Evolutionary conservation across 768 basidiomycete species (phyloP), one percentile per base, ranked within the genome.

Genomic region (Clavulina sp.): DNA sequence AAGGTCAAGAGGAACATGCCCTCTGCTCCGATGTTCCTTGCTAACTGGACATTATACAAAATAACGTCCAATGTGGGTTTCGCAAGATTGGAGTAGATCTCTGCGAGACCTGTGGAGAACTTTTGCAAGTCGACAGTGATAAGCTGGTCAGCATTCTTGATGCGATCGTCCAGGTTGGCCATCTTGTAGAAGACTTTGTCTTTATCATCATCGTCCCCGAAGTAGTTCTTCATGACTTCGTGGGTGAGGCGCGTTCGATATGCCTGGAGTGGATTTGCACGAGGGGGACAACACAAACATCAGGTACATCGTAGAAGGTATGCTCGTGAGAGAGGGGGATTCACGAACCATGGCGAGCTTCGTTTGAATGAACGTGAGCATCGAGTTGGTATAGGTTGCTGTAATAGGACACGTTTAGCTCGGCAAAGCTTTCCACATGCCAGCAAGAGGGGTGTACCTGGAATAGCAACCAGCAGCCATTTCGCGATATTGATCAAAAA

Each of bases 111-210:
- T 3, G 74, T 75, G 13, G 87, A 86, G 66, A 95, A 97, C 50
- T 81, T 82, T 62, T 92, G 86, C 46, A 96, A 89, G 64, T 97
- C 93, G 53, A 92, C 81, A 2, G 89, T 93, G 49, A 95, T 85
- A 82, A 91, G 89, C 83, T 95, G 89, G 63, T 96, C 91, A 16
- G 87, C 83, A 59, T 96, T 95, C 70, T 89, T 89, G 48, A 96
- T 89, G 48, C 93, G 72, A 62, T 96, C 93, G 61, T 96, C 92
- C 58, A 97, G 67, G 63, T 95, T 95, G 41, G 85, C 89, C 16
- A 99, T 65, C 64, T 95, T 93, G 64, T 99, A 99, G 64, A 91
- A 99, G 9, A 87, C 74, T 62, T 92, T 92, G 46, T 79, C 76
- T 3, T 72, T 73, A 52, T 81, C 78, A 5, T 69, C 69, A 28